phyloP scores from a whole-genome alignment of 1,284 basidiomycete genomes.

The Heterobasidion annosum region DNA sequence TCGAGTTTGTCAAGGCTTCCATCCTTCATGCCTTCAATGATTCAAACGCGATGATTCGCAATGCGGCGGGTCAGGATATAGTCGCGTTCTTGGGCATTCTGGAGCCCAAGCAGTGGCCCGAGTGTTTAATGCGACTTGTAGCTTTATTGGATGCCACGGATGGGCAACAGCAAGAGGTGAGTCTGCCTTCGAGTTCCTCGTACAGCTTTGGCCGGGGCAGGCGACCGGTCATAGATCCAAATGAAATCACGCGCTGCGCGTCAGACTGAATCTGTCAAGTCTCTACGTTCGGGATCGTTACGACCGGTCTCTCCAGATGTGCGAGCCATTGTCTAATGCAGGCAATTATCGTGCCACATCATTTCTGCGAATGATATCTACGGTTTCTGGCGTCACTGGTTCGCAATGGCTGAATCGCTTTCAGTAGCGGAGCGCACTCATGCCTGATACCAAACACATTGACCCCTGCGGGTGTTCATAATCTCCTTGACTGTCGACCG shows the following conservation, averaged over 20 bases:
- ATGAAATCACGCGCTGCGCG: neutral
- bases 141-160: conserved; percentile 69
- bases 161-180: conserved; percentile 76
- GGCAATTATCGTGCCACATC: too few relatives aligned
- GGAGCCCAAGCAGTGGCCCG: conserved; percentile 87
- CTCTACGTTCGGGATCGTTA: too few relatives aligned
- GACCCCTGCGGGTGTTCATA: too few relatives aligned
- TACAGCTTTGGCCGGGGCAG: neutral
- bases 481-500: too few relatives aligned
- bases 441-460: too few relatives aligned
- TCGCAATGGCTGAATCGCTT: too few relatives aligned
- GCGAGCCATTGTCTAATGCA: too few relatives aligned
- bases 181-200: conserved; percentile 19
- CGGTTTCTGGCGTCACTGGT: too few relatives aligned
- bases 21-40: conserved; percentile 80
- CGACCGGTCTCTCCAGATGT: too few relatives aligned
- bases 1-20: conserved; percentile 75
- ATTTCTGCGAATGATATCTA: too few relatives aligned
- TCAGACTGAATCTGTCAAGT: neutral
- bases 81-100: conserved; percentile 80
- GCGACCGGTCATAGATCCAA: neutral
- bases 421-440: too few relatives aligned
- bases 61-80: conserved; percentile 87
- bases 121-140: conserved; percentile 80
- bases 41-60: conserved; percentile 76